These are phyloP conservation scores for Tetrastigma voinierianum DNA, from an alignment of 164 flowering plant species.

Conservation along the genomic window DNA sequence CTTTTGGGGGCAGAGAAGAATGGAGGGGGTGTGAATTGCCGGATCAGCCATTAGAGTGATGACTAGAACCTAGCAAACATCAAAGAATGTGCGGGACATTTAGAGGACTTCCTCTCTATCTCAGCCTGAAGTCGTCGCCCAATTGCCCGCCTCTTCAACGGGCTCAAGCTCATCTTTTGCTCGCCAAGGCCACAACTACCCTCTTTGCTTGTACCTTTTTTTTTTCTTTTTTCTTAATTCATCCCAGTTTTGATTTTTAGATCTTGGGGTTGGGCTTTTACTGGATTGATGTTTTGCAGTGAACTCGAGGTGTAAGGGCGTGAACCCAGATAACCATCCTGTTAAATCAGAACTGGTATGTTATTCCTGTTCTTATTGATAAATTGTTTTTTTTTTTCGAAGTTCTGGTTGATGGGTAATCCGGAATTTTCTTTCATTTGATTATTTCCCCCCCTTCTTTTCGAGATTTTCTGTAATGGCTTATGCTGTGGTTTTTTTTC, in stretches of 20 bases:
- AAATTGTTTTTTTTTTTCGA: background rate
- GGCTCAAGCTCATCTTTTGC: constrained; percentile 57
- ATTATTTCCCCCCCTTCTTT: background rate
- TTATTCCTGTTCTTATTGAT: background rate
- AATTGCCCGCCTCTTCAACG: constrained; percentile 68
- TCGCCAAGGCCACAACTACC: constrained; percentile 59
- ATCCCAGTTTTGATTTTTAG: background rate
- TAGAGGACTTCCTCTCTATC: constrained; percentile 45
- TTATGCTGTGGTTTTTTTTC: constrained; percentile 1
- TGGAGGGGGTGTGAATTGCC: constrained; percentile 47
- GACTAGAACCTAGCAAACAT: constrained; percentile 40
- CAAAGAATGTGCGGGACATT: constrained; percentile 42
- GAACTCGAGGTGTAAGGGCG: constrained; percentile 75
- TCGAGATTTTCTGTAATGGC: background rate
- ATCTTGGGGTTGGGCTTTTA: background rate
- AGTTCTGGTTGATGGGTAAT: constrained; percentile 2
- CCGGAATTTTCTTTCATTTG: background rate
- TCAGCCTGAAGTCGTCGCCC: constrained; percentile 53
- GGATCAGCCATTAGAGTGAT: constrained; percentile 51
- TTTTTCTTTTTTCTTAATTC: background rate
- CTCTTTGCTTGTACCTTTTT: constrained; percentile 53
- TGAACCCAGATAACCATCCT: constrained; percentile 74
- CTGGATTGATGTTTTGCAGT: constrained; percentile 37
- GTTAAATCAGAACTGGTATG: constrained; percentile 78
- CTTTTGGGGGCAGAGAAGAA: background rate